Evolutionary conservation across 345 rosid genomes (phyloP).

Genomic region (Sapria himalayana): DNA sequence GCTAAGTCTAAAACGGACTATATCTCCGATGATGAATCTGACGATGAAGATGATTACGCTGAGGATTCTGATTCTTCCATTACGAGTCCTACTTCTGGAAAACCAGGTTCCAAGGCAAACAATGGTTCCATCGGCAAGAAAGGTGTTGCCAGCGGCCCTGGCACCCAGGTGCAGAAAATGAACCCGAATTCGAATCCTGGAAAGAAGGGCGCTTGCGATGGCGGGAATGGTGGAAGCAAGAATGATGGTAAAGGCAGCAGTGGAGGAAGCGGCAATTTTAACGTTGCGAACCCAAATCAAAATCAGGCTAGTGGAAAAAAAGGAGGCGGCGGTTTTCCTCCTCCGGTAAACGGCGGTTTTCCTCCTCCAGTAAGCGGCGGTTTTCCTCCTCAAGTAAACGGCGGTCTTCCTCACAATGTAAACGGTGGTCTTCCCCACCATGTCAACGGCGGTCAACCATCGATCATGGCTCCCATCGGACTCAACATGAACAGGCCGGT

Average conservation of each 20-base stretch:
- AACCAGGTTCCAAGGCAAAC: no score
- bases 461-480: constrained; percentile 23
- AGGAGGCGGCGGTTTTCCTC: constrained; percentile 15
- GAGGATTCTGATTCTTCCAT: constrained; percentile 20
- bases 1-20: constrained; percentile 33
- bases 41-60: constrained; percentile 24
- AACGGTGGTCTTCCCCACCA: constrained; percentile 7
- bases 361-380: background rate
- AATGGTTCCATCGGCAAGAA: no score
- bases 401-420: constrained; percentile 10
- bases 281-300: constrained; percentile 18
- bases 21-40: constrained; percentile 21
- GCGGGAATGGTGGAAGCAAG: constrained; percentile 23
- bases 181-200: constrained; percentile 6
- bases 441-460: constrained; percentile 1
- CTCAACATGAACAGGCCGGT: constrained; percentile 23
- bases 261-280: constrained; percentile 13
- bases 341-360: constrained; percentile 10
- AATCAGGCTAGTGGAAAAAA: constrained; percentile 24
- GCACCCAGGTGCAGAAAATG: no score
- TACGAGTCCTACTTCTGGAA: no score
- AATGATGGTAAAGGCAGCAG: constrained; percentile 25
- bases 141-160: no score
- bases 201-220: constrained; percentile 17
- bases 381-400: no score